Evolutionary conservation across 2,329 filamentous ascomycete genomes (phyloP).

Genomic region (Pestalotiopsis sp.): DNA sequence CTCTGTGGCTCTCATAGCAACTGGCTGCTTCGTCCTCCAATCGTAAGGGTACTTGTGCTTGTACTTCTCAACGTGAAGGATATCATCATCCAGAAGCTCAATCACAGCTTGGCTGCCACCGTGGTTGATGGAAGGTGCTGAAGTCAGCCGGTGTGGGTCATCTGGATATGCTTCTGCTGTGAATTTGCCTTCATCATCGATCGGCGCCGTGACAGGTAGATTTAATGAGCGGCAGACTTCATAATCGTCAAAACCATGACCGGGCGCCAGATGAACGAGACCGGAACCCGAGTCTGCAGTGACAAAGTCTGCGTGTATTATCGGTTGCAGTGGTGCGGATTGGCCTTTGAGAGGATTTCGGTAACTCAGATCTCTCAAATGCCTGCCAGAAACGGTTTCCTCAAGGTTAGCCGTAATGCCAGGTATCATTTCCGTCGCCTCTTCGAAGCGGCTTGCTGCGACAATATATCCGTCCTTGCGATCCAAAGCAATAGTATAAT

Average conservation of each 20-base stretch:
- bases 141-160: slow-evolving; percentile 64
- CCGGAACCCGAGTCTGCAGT: slow-evolving; percentile 89
- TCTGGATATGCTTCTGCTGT: slow-evolving; percentile 78
- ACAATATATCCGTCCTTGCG: slow-evolving; percentile 67
- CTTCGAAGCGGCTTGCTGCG: slow-evolving; percentile 70
- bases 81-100: slow-evolving; percentile 63
- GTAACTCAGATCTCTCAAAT: slow-evolving; percentile 70
- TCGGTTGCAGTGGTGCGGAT: slow-evolving; percentile 60
- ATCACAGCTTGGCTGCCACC: slow-evolving; percentile 73
- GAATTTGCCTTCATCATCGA: slow-evolving; percentile 81
- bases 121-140: slow-evolving; percentile 71
- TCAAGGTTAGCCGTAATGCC: slow-evolving; percentile 54
- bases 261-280: slow-evolving; percentile 91
- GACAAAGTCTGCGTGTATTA: slow-evolving; percentile 88
- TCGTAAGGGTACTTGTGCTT: slow-evolving; percentile 97
- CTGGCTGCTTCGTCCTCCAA: slow-evolving; percentile 92
- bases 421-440: slow-evolving; percentile 53
- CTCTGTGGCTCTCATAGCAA: slow-evolving; percentile 88
- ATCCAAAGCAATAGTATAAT: slow-evolving; percentile 70
- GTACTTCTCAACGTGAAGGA: slow-evolving; percentile 73
- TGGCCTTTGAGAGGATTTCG: slow-evolving; percentile 68
- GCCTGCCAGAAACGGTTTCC: slow-evolving; percentile 56
- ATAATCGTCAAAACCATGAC: slow-evolving; percentile 97
- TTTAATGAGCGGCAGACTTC: slow-evolving; percentile 72
- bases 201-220: slow-evolving; percentile 78